These are phyloP conservation scores for Chlorella ohadii DNA, from an alignment of 139 green algal species.

Conservation along the genomic window DNA sequence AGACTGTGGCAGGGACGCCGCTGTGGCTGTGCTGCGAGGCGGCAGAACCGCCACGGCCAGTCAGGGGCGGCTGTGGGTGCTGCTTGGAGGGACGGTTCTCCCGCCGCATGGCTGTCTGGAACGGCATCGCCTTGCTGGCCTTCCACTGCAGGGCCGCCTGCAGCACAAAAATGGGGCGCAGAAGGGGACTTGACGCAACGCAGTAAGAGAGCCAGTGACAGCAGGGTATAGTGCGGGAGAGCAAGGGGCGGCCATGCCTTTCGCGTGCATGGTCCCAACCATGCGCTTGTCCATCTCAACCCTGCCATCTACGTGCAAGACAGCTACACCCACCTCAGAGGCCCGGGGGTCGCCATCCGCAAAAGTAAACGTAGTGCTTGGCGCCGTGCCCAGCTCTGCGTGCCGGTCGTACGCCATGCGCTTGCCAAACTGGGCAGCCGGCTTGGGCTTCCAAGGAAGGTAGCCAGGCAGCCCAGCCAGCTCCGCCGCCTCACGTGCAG, in stretches of 20 bases:
- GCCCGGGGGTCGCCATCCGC: background rate
- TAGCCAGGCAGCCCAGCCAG: background rate
- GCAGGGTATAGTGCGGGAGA: no score
- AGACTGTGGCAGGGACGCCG: background rate
- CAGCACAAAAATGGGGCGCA: background rate
- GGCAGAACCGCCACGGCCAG: no score
- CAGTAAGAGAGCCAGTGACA: no score
- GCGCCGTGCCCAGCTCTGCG: background rate
- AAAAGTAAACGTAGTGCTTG: no score
- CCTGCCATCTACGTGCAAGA: no score
- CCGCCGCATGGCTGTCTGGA: background rate
- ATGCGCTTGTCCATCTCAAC: background rate
- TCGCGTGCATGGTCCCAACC: no score
- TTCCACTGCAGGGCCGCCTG: background rate
- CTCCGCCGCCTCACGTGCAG: background rate
- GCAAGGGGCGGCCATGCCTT: background rate
- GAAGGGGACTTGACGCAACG: background rate
- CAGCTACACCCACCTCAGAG: background rate
- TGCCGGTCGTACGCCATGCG: background rate
- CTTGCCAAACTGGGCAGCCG: background rate
- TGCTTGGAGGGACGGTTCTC: slow-evolving; percentile 21
- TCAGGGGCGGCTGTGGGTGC: no score
- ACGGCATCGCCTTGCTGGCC: background rate
- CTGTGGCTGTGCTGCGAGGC: no score
- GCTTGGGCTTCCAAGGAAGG: background rate